phyloP scores from a whole-genome alignment of 2,329 filamentous ascomycete species.

The Tympanopsis confertula region DNA sequence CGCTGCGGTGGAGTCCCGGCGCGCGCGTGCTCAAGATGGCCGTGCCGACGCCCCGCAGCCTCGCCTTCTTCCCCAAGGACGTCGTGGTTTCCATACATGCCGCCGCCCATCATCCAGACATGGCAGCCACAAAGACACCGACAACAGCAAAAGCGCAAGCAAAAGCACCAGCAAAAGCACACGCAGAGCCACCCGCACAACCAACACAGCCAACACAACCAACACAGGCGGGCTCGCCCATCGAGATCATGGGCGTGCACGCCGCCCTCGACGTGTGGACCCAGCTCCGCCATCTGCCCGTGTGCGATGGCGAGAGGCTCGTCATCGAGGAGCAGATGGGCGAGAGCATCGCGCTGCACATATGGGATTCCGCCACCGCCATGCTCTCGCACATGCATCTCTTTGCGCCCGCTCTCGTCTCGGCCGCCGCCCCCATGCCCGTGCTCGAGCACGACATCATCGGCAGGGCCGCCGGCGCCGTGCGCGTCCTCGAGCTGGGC shows the following conservation, averaged over 20 bases:
- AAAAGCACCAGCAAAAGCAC: too few relatives aligned
- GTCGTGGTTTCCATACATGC: slow-evolving; percentile 6
- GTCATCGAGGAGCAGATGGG: slow-evolving; percentile 47
- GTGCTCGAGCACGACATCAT: slow-evolving; percentile 17
- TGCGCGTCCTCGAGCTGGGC: slow-evolving; percentile 41
- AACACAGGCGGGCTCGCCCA: too few relatives aligned
- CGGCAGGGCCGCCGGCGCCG: slow-evolving; percentile 4
- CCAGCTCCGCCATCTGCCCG: too few relatives aligned
- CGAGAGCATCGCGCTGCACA: slow-evolving; percentile 46
- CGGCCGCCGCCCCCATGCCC: slow-evolving; percentile 9
- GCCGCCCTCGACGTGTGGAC: too few relatives aligned
- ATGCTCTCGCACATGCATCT: slow-evolving; percentile 22
- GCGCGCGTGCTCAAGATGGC: slow-evolving; percentile 26
- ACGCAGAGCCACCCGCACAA: too few relatives aligned
- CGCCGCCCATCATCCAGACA: neutral
- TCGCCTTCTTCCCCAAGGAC: slow-evolving; percentile 5
- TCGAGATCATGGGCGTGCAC: too few relatives aligned
- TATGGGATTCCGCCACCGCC: slow-evolving; percentile 45
- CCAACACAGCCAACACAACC: too few relatives aligned
- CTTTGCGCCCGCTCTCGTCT: slow-evolving; percentile 6
- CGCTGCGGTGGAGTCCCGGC: slow-evolving; percentile 18
- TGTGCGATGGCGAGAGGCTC: too few relatives aligned
- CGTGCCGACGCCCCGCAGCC: slow-evolving; percentile 3
- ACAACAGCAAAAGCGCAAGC: too few relatives aligned
- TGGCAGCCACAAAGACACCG: too few relatives aligned